Conservation (phyloP, 148 eudicot genomes). For the Silene conica region DNA sequence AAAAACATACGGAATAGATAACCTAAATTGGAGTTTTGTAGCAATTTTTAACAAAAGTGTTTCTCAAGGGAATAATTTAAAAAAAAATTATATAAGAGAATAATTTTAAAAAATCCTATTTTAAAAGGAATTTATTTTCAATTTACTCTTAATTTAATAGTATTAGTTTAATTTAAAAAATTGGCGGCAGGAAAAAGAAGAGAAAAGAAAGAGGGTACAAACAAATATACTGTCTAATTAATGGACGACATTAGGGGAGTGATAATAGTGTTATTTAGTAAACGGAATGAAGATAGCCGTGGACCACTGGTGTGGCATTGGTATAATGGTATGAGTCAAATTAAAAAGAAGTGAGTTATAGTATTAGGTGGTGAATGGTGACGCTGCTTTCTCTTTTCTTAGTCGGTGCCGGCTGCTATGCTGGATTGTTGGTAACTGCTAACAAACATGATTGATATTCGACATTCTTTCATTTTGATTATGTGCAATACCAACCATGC, state of each 20-base stretch:
- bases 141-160: too few relatives aligned
- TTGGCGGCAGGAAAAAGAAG: background rate
- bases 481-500: too few relatives aligned
- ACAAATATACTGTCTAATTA: conserved; percentile 5
- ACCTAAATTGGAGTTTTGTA: too few relatives aligned
- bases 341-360: background rate
- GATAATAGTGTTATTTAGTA: background rate
- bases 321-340: background rate
- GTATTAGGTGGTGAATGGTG: background rate
- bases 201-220: background rate
- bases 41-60: too few relatives aligned
- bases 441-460: too few relatives aligned
- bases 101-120: too few relatives aligned
- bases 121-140: too few relatives aligned
- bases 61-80: too few relatives aligned
- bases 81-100: too few relatives aligned
- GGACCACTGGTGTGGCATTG: conserved; percentile 4
- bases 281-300: background rate
- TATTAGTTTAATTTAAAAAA: too few relatives aligned
- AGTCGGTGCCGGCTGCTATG: conserved; percentile 21
- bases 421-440: background rate
- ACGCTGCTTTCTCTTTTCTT: background rate
- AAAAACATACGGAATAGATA: too few relatives aligned
- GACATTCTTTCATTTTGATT: too few relatives aligned
- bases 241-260: background rate